These are phyloP conservation scores for Citrus medica DNA, from an alignment of 345 rosid genomes.

Conservation along the genomic window DNA sequence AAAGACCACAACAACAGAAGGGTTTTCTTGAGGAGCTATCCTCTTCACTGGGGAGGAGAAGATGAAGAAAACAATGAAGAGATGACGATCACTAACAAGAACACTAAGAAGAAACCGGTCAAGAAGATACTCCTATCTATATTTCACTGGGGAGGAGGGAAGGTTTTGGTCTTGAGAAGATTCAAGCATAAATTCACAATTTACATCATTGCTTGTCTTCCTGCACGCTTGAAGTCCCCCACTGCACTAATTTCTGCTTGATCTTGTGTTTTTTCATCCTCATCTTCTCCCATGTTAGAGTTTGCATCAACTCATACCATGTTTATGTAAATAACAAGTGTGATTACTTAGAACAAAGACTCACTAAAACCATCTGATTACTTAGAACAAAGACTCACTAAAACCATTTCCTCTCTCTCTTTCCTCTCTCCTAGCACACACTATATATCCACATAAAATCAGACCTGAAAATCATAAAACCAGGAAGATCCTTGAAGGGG, in stretches of 20 bases:
- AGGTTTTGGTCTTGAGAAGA: conserved; percentile 37
- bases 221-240: conserved; percentile 23
- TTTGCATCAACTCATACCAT: conserved; percentile 10
- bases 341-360: not conserved
- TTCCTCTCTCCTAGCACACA: not conserved
- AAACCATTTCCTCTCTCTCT: not conserved
- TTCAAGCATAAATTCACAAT: conserved; percentile 38
- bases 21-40: conserved; percentile 57
- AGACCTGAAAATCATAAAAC: not conserved
- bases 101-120: conserved; percentile 22
- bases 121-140: conserved; percentile 38
- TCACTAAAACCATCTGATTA: not conserved
- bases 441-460: not conserved
- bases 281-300: conserved; percentile 7
- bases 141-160: conserved; percentile 41
- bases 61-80: conserved; percentile 22
- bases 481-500: not conserved
- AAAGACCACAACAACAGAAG: conserved; percentile 45
- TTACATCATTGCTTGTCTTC: conserved; percentile 36
- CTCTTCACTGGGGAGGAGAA: conserved; percentile 41
- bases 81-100: not conserved
- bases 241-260: conserved; percentile 27
- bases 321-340: not conserved
- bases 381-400: not conserved
- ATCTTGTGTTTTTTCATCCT: conserved; percentile 7